phyloP scores from a whole-genome alignment of 2,329 filamentous ascomycete genomes.

The Alternaria sp. region DNA sequence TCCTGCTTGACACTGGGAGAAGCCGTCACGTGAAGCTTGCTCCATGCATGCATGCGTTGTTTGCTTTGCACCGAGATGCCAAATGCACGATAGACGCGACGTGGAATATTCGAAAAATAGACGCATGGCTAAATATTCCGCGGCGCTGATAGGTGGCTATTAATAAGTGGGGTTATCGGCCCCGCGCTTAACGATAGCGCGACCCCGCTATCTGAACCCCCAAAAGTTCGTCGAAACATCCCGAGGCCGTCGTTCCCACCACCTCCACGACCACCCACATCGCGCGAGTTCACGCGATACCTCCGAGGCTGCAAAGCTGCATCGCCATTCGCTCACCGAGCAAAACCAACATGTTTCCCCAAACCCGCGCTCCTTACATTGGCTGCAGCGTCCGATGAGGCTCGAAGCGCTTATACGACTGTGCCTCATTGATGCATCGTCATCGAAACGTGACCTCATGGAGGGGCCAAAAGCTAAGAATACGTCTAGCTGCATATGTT shows the following conservation, averaged over 20 bases:
- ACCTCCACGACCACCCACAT: constrained; percentile 5
- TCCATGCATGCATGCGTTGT: constrained; percentile 3
- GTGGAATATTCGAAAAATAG: constrained; percentile 10
- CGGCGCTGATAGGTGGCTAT: constrained; percentile 17
- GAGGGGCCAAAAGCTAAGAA: constrained; percentile 37
- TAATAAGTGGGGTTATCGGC: constrained; percentile 22
- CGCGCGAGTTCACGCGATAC: constrained; percentile 16
- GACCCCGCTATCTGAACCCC: constrained; percentile 15
- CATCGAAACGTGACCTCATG: constrained; percentile 24
- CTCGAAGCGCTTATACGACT: constrained; percentile 32
- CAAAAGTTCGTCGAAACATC: constrained; percentile 13
- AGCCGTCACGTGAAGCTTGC: constrained; percentile 5
- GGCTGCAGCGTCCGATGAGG: constrained; percentile 23
- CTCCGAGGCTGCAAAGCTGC: neutral
- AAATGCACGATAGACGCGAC: constrained; percentile 12
- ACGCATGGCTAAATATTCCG: constrained; percentile 10
- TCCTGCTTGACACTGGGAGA: neutral
- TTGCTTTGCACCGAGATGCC: neutral
- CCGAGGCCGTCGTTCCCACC: neutral
- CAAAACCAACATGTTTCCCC: constrained; percentile 14
- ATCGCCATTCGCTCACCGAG: constrained; percentile 12
- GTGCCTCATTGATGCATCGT: constrained; percentile 35
- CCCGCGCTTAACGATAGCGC: constrained; percentile 27
- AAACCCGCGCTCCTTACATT: constrained; percentile 2
- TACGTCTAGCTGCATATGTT: constrained; percentile 29